Base-by-base conservation (phyloP, 371 early-diverging fungal genomes). In the Saksenaea oblongispora region DNA sequence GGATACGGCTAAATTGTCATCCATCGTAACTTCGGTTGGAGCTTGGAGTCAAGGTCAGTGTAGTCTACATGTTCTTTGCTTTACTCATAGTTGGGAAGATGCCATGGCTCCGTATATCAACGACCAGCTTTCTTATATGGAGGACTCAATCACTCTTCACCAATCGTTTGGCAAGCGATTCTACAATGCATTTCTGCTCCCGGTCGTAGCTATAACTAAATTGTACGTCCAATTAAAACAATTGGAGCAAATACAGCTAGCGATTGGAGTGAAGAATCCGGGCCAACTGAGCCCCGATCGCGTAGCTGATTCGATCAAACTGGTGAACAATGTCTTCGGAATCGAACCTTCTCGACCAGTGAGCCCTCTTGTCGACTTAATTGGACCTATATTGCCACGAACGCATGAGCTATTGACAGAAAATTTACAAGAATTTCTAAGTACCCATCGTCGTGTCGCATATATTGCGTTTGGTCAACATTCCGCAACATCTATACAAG, bases 401-500 rank as follows among this genome's bases (percentile, higher is more conserved):
- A 28, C 47, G 0, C 70, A 69, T 31, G 37, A 65, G 8, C 57
- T 65, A 3, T 44, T 80, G n/a, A 64, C 64, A 2, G 35, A 17
- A 0, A 60, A 59, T 2, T 37, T 75, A 0, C 22, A 54, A 13
- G 9, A 24, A 0, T 80, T 72, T 54, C 41, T 75, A 5, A 56
- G 66, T 17, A n/a, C n/a, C 2, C 70, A 70, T 31, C 1, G 17
- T 5, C 63, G 58, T 3, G 68, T 78, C 5, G 66, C 54, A 2
- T 81, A 76, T 42, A 42, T 76, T 7, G 76, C 74, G 0, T 81
- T 81, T 62, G 78, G 78, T 0, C 74, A 76, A 17, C 58, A 69
- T 39, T 65, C 67, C 9, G 58, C 54, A 11, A 61, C 59, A 10
- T n/a, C 55, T 18, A 1, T 56, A 2, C 28, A 51, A 13, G 67